Conservation (phyloP, 768 basidiomycete genomes). For the Mrakia blollopis region DNA sequence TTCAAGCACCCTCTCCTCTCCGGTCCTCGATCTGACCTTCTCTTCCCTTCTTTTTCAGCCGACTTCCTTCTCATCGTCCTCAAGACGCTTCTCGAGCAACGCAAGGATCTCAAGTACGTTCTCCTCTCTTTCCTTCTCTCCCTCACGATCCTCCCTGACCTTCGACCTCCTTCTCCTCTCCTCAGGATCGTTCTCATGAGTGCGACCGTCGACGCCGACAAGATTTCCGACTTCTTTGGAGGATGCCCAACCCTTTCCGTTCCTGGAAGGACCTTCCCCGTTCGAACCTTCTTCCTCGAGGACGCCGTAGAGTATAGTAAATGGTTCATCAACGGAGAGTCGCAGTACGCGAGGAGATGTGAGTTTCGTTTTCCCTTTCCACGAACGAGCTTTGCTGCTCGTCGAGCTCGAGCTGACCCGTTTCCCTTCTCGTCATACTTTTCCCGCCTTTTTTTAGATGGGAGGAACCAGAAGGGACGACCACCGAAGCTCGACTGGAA, state of each 20-base stretch:
- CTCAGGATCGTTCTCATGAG: constrained; percentile 89
- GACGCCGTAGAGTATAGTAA: constrained; percentile 56
- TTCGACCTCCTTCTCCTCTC: background rate
- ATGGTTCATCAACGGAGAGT: constrained; percentile 73
- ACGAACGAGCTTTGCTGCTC: background rate
- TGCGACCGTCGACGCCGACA: constrained; percentile 71
- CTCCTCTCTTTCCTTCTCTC: background rate
- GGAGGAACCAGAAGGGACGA: constrained; percentile 26
- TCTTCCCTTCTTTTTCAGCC: constrained; percentile 38
- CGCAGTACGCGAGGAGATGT: constrained; percentile 56
- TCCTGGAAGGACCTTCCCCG: constrained; percentile 92
- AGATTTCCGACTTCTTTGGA: constrained; percentile 84
- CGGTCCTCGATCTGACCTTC: background rate
- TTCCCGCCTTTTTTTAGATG: background rate
- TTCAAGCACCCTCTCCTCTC: background rate
- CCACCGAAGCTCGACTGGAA: constrained; percentile 61
- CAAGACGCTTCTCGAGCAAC: constrained; percentile 68
- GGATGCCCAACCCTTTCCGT: constrained; percentile 73
- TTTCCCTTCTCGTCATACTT: background rate
- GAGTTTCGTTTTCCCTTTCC: constrained; percentile 3
- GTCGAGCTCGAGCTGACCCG: background rate
- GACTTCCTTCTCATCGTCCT: constrained; percentile 94
- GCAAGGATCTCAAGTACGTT: constrained; percentile 75
- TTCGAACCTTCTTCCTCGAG: constrained; percentile 76
- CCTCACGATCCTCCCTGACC: background rate